Conservation (phyloP, 2,329 filamentous ascomycete species). For the Dryadomyces quercivorus region DNA sequence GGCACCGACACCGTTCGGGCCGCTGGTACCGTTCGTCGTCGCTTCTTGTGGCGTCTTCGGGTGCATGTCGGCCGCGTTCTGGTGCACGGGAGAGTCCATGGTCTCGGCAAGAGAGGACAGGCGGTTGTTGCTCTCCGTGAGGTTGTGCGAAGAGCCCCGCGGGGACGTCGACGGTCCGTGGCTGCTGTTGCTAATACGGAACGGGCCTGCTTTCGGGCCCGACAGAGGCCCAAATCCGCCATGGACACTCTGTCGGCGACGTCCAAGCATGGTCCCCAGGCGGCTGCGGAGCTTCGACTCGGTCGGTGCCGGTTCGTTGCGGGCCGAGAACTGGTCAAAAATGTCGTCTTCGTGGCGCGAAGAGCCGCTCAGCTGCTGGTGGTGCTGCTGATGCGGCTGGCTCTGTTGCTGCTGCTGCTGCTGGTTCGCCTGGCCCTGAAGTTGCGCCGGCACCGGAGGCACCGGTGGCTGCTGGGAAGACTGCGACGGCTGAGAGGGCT, state of each 20-base stretch:
- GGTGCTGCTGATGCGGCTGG: background rate
- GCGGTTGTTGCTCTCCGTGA: slow-evolving; percentile 38
- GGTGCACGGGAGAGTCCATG: slow-evolving; percentile 28
- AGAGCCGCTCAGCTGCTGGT: background rate
- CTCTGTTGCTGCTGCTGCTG: background rate
- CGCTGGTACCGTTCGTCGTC: background rate
- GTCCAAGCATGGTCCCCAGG: slow-evolving; percentile 57
- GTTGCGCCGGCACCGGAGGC: slow-evolving; percentile 4
- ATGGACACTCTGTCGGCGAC: slow-evolving; percentile 55
- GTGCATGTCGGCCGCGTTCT: slow-evolving; percentile 18
- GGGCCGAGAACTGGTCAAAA: slow-evolving; percentile 32
- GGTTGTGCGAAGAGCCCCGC: slow-evolving; percentile 45
- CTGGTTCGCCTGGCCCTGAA: background rate
- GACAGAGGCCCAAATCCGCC: slow-evolving; percentile 46
- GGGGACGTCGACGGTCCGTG: slow-evolving; percentile 48
- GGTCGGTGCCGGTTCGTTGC: slow-evolving; percentile 25
- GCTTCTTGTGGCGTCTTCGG: slow-evolving; percentile 27
- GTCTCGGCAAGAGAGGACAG: slow-evolving; percentile 47
- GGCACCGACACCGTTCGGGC: slow-evolving; percentile 34
- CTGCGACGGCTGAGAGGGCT: slow-evolving; percentile 4
- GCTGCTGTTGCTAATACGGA: slow-evolving; percentile 47
- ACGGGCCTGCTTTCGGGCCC: slow-evolving; percentile 43
- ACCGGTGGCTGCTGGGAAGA: slow-evolving; percentile 1
- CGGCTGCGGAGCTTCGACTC: slow-evolving; percentile 49
- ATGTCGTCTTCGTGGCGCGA: slow-evolving; percentile 22